Evolutionary conservation across 2,329 filamentous ascomycete species (phyloP).

Genomic region (Hypoxylon sp.): DNA sequence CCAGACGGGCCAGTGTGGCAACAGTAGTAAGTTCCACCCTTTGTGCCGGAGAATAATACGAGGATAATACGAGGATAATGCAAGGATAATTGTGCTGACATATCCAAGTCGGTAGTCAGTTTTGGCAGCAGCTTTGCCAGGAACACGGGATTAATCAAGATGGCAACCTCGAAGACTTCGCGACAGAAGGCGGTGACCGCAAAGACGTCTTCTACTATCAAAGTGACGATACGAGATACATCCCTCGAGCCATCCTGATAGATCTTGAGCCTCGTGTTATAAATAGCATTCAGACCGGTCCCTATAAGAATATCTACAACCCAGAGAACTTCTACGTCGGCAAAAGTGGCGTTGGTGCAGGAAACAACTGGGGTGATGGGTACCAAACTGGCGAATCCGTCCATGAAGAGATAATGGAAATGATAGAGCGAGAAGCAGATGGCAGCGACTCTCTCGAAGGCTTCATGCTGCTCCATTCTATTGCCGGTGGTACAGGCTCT

Average conservation of each 20-base stretch:
- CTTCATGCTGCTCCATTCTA: slow-evolving; percentile 99
- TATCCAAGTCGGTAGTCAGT: slow-evolving; percentile 87
- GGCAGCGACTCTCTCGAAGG: slow-evolving; percentile 98
- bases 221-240: slow-evolving; percentile 98
- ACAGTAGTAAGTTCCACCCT: slow-evolving; percentile 83
- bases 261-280: slow-evolving; percentile 96
- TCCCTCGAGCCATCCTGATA: slow-evolving; percentile 93
- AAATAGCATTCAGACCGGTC: slow-evolving; percentile 90
- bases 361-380: slow-evolving; percentile 98
- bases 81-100: slow-evolving; percentile 53
- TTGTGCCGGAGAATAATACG: slow-evolving; percentile 6
- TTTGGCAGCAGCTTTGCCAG: slow-evolving; percentile 98
- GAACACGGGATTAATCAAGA: slow-evolving; percentile 98
- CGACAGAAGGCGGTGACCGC: slow-evolving; percentile 95
- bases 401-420: slow-evolving; percentile 98
- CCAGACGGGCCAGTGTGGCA: slow-evolving; percentile 98
- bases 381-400: slow-evolving; percentile 94
- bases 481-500: slow-evolving; percentile 95
- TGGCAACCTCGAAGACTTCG: slow-evolving; percentile 97
- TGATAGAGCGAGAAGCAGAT: slow-evolving; percentile 98
- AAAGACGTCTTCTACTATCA: slow-evolving; percentile 99
- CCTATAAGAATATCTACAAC: slow-evolving; percentile 99
- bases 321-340: slow-evolving; percentile 99
- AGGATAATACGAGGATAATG: slow-evolving; percentile 15
- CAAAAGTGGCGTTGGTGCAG: slow-evolving; percentile 92